A percentile compares a stretch with the other conserved stretches of the same genome.
Evolutionary conservation across 2,329 filamentous ascomycete species (phyloP).

Genomic region (Colletotrichum kahawae): DNA sequence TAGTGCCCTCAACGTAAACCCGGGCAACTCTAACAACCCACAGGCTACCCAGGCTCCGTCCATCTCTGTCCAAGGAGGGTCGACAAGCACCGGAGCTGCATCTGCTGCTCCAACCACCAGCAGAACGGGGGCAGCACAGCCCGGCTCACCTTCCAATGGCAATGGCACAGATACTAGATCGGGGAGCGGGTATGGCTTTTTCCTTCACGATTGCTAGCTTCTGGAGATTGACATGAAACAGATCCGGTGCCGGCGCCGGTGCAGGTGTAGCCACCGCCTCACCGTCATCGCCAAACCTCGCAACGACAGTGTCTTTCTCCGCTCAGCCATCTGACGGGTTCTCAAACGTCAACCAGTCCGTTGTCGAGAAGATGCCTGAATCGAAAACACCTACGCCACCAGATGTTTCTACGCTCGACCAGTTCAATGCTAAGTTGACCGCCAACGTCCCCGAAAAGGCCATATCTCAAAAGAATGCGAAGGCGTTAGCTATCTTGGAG

Average conservation of each 20-base stretch:
- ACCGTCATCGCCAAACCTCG: neutral
- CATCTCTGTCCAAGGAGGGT: neutral
- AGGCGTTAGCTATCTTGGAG: slow-evolving; percentile 4
- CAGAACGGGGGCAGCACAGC: neutral
- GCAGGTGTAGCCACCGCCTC: neutral
- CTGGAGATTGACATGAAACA: neutral
- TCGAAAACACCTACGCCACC: neutral
- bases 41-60: neutral
- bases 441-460: neutral
- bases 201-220: neutral
- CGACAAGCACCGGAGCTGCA: neutral
- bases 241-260: neutral
- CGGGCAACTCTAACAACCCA: neutral
- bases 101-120: neutral
- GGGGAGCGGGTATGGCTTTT: neutral
- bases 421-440: slow-evolving; percentile 3
- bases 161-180: neutral
- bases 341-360: neutral
- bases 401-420: neutral
- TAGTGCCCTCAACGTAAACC: neutral
- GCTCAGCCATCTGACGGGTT: slow-evolving; percentile 5
- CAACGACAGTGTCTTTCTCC: neutral
- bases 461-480: neutral
- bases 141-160: neutral
- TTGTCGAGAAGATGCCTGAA: neutral